Conservation (phyloP, 192 early-diverging fungal genomes). For the Polychytrium aggregatum region DNA sequence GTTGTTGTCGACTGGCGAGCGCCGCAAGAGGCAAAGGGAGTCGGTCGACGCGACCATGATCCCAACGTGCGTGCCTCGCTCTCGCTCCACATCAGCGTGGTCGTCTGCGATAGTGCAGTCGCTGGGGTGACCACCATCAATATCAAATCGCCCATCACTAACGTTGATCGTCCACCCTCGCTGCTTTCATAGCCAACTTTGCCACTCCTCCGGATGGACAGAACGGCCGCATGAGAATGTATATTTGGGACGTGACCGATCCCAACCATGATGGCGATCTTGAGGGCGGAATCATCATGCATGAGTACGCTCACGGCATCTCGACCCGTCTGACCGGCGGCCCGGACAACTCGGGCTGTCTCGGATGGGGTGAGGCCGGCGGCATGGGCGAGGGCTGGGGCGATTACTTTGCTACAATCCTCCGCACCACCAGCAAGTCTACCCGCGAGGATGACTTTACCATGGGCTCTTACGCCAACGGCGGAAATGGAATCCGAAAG, state of each 20-base stretch:
- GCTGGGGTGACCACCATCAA: too few species aligned
- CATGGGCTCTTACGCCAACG: slow-evolving; percentile 77
- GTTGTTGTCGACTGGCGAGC: too few species aligned
- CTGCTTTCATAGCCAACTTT: slow-evolving; percentile 78
- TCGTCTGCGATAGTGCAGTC: too few species aligned
- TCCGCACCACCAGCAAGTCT: slow-evolving; percentile 46
- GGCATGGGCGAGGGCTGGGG: slow-evolving; percentile 97
- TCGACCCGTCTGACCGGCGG: slow-evolving; percentile 87
- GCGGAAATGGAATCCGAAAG: slow-evolving; percentile 78
- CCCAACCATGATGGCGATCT: slow-evolving; percentile 77
- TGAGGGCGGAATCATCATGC: slow-evolving; percentile 84
- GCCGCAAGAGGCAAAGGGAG: too few species aligned
- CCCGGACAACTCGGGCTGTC: slow-evolving; percentile 76
- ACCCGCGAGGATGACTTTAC: slow-evolving; percentile 48
- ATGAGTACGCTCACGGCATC: slow-evolving; percentile 92
- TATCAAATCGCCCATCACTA: too few species aligned
- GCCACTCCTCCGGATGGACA: slow-evolving; percentile 91
- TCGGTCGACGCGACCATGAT: too few species aligned
- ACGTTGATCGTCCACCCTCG: too few species aligned
- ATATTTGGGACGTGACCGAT: slow-evolving; percentile 68
- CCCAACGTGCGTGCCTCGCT: too few species aligned
- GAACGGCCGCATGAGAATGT: slow-evolving; percentile 89
- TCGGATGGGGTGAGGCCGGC: slow-evolving; percentile 67
- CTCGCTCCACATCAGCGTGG: too few species aligned
- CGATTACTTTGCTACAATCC: slow-evolving; percentile 76